Percentiles rank a stretch among this genome's conserved stretches.
phyloP scores from a whole-genome alignment of 495 filamentous ascomycete genomes.

The Lasiosphaeria ovina region DNA sequence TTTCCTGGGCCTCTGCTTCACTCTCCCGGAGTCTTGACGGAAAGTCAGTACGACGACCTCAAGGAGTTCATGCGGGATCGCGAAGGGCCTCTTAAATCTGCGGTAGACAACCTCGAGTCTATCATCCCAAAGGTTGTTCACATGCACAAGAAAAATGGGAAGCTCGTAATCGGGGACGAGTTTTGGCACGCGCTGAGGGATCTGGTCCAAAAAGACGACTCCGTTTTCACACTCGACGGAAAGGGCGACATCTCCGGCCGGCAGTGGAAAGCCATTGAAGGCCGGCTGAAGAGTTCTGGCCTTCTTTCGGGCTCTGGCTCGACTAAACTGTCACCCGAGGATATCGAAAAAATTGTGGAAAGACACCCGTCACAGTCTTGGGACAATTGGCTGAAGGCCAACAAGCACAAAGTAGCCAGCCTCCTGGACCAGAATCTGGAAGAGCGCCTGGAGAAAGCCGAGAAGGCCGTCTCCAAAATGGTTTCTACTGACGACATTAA shows the following conservation, averaged over 20 bases:
- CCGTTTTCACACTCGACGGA: slow-evolving; percentile 31
- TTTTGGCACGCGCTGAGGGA: slow-evolving; percentile 55
- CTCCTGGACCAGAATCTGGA: slow-evolving; percentile 18
- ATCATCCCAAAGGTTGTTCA: slow-evolving; percentile 37
- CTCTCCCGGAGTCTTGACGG: slow-evolving; percentile 17
- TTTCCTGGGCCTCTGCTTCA: slow-evolving; percentile 17
- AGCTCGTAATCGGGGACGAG: slow-evolving; percentile 45
- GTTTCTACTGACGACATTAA: slow-evolving; percentile 6
- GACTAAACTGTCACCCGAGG: background rate
- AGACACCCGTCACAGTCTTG: slow-evolving; percentile 25
- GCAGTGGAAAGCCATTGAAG: slow-evolving; percentile 38
- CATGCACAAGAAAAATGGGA: slow-evolving; percentile 37
- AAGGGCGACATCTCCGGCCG: slow-evolving; percentile 29
- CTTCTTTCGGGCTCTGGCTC: no score
- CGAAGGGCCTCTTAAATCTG: slow-evolving; percentile 13
- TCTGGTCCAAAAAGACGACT: slow-evolving; percentile 30
- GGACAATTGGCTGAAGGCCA: slow-evolving; percentile 37
- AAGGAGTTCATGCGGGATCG: slow-evolving; percentile 17
- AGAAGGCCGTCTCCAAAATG: background rate
- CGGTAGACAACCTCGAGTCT: slow-evolving; percentile 29
- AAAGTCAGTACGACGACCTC: slow-evolving; percentile 25
- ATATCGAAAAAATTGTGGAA: slow-evolving; percentile 20
- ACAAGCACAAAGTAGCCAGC: slow-evolving; percentile 30
- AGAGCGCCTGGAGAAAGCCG: slow-evolving; percentile 1
- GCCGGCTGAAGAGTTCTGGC: slow-evolving; percentile 25